phyloP scores from a whole-genome alignment of 805 yeast species.

The Candida multigemmis region DNA sequence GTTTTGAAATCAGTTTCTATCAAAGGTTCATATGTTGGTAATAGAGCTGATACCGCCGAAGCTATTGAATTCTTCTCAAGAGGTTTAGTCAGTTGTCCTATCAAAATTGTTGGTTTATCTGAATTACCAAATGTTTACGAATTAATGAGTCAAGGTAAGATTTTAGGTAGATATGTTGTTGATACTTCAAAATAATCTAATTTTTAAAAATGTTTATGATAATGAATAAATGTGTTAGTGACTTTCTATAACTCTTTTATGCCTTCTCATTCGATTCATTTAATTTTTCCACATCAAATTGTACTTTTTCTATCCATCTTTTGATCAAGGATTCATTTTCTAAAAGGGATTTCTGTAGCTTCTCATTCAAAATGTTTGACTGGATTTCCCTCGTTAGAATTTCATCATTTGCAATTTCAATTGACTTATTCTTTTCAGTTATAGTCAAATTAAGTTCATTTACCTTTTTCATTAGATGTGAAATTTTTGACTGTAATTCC shows the following conservation, averaged over 20 bases:
- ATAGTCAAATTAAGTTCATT: slow-evolving; percentile 17
- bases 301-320: slow-evolving; percentile 34
- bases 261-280: slow-evolving; percentile 42
- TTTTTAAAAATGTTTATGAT: too few species aligned
- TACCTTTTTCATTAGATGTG: slow-evolving; percentile 10
- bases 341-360: slow-evolving; percentile 26
- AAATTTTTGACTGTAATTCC: slow-evolving; percentile 8
- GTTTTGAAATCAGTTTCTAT: slow-evolving; percentile 30
- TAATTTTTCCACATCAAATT: slow-evolving; percentile 50
- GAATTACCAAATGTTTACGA: slow-evolving; percentile 30
- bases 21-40: slow-evolving; percentile 36
- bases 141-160: slow-evolving; percentile 32
- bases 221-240: too few species aligned
- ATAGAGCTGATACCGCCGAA: slow-evolving; percentile 37
- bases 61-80: slow-evolving; percentile 36
- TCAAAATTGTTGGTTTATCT: slow-evolving; percentile 31
- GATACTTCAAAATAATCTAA: slow-evolving; percentile 30
- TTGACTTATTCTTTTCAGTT: slow-evolving; percentile 43
- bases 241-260: too few species aligned
- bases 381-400: slow-evolving; percentile 53
- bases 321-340: slow-evolving; percentile 45
- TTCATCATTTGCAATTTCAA: slow-evolving; percentile 61
- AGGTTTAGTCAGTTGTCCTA: slow-evolving; percentile 34
- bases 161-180: slow-evolving; percentile 36
- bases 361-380: slow-evolving; percentile 32